Conservation (phyloP, 2,329 filamentous ascomycete genomes). For the Aspergillus alliaceus region DNA sequence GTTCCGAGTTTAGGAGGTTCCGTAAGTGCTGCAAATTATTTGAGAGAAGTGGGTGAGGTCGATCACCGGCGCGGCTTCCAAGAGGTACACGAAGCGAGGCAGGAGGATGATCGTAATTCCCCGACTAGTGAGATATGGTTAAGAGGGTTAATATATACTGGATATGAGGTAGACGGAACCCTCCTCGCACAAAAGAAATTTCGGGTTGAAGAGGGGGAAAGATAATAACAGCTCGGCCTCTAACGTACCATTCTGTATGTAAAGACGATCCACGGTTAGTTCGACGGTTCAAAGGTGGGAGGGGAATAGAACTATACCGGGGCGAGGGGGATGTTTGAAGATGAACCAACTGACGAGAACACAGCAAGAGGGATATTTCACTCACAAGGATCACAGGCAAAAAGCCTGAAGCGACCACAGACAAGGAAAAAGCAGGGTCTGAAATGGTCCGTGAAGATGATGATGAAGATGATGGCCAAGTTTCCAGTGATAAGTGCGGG, state of each 20-base stretch:
- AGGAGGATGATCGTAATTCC: slow-evolving; percentile 44
- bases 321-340: neutral
- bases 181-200: neutral
- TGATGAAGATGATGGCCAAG: neutral
- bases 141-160: slow-evolving; percentile 18
- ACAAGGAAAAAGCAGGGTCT: neutral
- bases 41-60: slow-evolving; percentile 22
- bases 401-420: neutral
- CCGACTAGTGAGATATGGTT: slow-evolving; percentile 35
- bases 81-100: slow-evolving; percentile 34
- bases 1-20: slow-evolving; percentile 38
- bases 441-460: neutral
- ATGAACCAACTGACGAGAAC: neutral
- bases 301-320: slow-evolving; percentile 2
- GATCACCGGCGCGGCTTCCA: slow-evolving; percentile 22
- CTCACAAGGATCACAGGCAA: neutral
- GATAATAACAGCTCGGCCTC: neutral
- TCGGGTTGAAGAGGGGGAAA: neutral
- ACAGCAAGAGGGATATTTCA: neutral
- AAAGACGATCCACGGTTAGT: slow-evolving; percentile 4
- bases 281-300: neutral
- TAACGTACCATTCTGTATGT: slow-evolving; percentile 6
- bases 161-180: neutral
- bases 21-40: slow-evolving; percentile 39
- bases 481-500: neutral